phyloP scores from a whole-genome alignment of 2,329 filamentous ascomycete genomes.

The Sporothrix protearum region DNA sequence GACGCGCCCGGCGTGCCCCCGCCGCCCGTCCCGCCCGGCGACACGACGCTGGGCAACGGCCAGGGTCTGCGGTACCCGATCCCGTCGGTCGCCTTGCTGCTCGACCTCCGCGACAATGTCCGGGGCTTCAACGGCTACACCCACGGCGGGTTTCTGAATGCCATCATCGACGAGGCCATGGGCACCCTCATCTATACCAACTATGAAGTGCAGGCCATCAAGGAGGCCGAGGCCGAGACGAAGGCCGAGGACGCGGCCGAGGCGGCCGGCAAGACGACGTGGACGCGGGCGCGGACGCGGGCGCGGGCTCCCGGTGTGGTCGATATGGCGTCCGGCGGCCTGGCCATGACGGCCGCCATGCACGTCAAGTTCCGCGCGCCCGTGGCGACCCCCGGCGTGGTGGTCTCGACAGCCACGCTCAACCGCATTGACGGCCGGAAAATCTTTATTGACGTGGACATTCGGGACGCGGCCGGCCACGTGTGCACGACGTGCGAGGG shows the following conservation, averaged over 20 bases:
- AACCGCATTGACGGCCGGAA: constrained; percentile 27
- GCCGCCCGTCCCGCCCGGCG: not conserved
- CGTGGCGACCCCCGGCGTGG: constrained; percentile 15
- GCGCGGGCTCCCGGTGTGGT: constrained; percentile 11
- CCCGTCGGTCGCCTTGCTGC: constrained; percentile 27
- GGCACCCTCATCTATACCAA: constrained; percentile 31
- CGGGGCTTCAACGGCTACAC: constrained; percentile 31
- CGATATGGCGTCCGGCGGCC: constrained; percentile 8
- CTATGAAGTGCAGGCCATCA: constrained; percentile 24
- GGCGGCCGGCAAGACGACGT: not conserved
- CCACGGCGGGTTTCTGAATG: constrained; percentile 32
- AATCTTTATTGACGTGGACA: constrained; percentile 20
- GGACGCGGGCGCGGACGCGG: too few species aligned
- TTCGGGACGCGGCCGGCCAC: constrained; percentile 14
- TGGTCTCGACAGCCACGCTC: constrained; percentile 14
- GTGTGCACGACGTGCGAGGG: constrained; percentile 24
- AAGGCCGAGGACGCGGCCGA: not conserved
- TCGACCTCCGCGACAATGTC: constrained; percentile 28
- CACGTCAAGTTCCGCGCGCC: constrained; percentile 22
- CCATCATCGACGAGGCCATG: constrained; percentile 35
- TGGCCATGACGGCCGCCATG: constrained; percentile 25
- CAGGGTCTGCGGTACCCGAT: constrained; percentile 23
- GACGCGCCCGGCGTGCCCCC: constrained; percentile 3
- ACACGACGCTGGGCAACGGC: not conserved
- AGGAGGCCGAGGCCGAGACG: not conserved